Evolutionary conservation across 352 stramenopile species (phyloP).

Genomic region (Stramenopiles sp.): DNA sequence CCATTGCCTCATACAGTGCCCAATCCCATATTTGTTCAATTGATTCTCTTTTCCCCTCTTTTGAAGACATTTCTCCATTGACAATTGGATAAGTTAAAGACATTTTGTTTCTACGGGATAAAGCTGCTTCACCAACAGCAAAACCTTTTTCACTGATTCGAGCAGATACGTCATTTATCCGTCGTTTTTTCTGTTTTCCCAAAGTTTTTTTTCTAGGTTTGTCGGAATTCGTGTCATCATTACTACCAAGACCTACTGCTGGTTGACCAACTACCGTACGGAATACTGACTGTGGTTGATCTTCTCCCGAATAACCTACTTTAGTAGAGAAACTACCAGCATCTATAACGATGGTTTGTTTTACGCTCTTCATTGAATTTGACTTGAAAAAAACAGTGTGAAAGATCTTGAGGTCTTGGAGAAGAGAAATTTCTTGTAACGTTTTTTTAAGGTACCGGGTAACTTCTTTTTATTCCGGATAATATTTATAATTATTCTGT

Average conservation of each 20-base stretch:
- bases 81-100: conserved; percentile 43
- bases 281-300: conserved; percentile 35
- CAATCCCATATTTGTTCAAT: conserved; percentile 99
- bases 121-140: conserved; percentile 65
- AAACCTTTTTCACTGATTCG: conserved; percentile 63
- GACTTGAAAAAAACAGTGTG: too few relatives aligned
- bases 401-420: too few relatives aligned
- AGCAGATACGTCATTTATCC: too few relatives aligned
- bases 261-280: conserved; percentile 24
- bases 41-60: too few relatives aligned
- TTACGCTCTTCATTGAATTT: too few relatives aligned
- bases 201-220: too few relatives aligned
- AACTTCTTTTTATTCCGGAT: too few relatives aligned
- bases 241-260: conserved; percentile 31
- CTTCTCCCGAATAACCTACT: conserved; percentile 39
- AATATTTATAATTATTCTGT: too few relatives aligned
- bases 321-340: conserved; percentile 14
- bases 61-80: conserved; percentile 50
- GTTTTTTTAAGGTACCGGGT: too few relatives aligned
- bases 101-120: conserved; percentile 39
- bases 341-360: too few relatives aligned
- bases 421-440: too few relatives aligned
- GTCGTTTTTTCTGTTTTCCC: too few relatives aligned
- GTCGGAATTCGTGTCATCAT: conserved; percentile 21
- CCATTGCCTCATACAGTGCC: conserved; percentile 93